phyloP scores from a whole-genome alignment of 345 rosid species.

The Syzygium aqueum region DNA sequence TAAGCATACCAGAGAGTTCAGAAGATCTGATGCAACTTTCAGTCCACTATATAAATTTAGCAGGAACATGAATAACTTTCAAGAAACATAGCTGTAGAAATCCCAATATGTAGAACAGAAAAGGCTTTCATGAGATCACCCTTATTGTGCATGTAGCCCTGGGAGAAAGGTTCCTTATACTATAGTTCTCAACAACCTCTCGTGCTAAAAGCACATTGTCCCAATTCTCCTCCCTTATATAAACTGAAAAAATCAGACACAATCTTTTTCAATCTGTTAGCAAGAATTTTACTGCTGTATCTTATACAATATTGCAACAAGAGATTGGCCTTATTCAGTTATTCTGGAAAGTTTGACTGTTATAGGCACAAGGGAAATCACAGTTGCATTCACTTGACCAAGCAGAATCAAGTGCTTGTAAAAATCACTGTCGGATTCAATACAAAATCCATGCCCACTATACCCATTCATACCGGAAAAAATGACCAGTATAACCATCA shows the following conservation, averaged over 20 bases:
- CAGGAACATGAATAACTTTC: neutral
- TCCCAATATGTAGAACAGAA: neutral
- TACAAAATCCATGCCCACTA: neutral
- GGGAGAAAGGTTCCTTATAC: neutral
- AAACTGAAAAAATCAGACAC: neutral
- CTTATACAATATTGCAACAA: neutral
- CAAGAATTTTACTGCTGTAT: neutral
- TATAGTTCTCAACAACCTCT: neutral
- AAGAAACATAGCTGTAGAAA: neutral
- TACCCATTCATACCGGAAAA: neutral
- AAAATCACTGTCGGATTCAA: neutral
- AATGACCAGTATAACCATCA: neutral
- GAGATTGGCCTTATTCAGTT: neutral
- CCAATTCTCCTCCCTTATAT: neutral
- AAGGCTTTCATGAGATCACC: neutral
- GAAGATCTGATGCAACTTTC: neutral
- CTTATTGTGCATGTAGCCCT: neutral
- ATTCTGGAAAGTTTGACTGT: neutral
- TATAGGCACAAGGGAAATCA: neutral
- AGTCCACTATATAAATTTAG: neutral
- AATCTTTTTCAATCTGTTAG: neutral
- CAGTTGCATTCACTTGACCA: neutral
- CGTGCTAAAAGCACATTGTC: neutral
- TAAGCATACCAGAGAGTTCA: neutral
- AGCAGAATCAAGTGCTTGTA: neutral